Percentiles rank a stretch among this genome's conserved stretches.
phyloP scores from a whole-genome alignment of 306 rosid genomes.

The Cucurbita ficifolia region DNA sequence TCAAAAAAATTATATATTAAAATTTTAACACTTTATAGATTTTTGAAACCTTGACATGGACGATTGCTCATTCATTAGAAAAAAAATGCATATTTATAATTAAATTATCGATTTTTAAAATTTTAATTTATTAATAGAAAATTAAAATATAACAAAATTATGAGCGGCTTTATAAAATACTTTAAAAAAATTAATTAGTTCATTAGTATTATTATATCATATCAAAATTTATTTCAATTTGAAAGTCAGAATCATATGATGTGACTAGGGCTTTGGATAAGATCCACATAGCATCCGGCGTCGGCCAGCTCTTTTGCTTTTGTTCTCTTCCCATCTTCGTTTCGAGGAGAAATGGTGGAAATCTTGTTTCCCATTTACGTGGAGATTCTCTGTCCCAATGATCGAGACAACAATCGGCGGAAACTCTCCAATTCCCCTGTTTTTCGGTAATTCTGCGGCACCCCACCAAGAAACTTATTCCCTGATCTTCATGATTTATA shows the following conservation, averaged over 20 bases:
- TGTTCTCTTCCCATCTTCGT: background rate
- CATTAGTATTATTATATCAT: too few species aligned
- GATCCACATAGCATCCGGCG: background rate
- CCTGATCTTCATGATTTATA: background rate
- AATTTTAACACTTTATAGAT: too few species aligned
- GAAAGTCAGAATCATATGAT: too few species aligned
- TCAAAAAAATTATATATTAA: too few species aligned
- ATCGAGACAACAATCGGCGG: background rate
- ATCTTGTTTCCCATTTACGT: background rate
- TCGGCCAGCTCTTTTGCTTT: background rate
- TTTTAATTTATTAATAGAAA: too few species aligned
- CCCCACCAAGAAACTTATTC: background rate
- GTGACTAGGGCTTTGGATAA: slow-evolving; percentile 5
- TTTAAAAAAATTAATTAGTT: too few species aligned
- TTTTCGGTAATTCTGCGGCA: background rate
- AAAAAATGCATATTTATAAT: too few species aligned
- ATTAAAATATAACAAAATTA: too few species aligned
- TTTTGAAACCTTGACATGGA: too few species aligned
- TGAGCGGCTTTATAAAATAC: too few species aligned
- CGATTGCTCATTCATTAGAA: too few species aligned
- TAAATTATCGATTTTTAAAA: too few species aligned
- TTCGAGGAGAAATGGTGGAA: background rate
- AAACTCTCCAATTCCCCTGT: background rate
- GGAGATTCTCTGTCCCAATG: background rate
- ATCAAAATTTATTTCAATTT: background rate